phyloP scores from a whole-genome alignment of 2,329 filamentous ascomycete genomes.

The Ophiostoma ulmi region DNA sequence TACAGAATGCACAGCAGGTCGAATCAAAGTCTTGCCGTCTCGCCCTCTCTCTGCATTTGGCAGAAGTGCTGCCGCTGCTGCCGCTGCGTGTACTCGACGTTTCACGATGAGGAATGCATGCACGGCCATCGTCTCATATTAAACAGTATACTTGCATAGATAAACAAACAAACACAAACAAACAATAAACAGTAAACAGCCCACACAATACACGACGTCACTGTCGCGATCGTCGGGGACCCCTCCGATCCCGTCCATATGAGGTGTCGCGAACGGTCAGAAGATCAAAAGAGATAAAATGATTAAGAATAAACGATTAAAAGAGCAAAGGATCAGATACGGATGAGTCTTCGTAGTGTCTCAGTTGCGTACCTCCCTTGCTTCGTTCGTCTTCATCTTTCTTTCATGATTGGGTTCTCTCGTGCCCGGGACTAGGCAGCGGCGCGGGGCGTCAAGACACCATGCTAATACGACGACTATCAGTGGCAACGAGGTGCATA shows the following conservation, averaged over 20 bases:
- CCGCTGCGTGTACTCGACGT: neutral
- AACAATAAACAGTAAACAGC: neutral
- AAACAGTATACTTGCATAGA: neutral
- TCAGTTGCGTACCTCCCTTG: neutral
- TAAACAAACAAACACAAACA: neutral
- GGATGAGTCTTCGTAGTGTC: neutral
- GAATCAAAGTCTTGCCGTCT: neutral
- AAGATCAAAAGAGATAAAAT: neutral
- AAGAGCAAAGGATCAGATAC: neutral
- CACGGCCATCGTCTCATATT: neutral
- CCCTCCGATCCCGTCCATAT: neutral
- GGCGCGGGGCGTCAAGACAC: constrained; percentile 2
- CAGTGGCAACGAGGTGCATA: constrained; percentile 10
- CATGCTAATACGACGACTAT: neutral
- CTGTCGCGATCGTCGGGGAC: neutral
- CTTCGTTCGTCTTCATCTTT: neutral
- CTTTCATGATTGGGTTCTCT: neutral
- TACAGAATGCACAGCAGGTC: neutral
- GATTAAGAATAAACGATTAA: neutral
- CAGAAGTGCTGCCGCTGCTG: neutral
- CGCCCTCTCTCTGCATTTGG: neutral
- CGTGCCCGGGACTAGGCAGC: constrained; percentile 2
- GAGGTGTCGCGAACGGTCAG: neutral
- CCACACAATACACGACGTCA: neutral
- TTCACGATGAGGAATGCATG: neutral